Conservation (phyloP, 1,139 yeast species). For the Saccharomycopsis crataegensis region DNA sequence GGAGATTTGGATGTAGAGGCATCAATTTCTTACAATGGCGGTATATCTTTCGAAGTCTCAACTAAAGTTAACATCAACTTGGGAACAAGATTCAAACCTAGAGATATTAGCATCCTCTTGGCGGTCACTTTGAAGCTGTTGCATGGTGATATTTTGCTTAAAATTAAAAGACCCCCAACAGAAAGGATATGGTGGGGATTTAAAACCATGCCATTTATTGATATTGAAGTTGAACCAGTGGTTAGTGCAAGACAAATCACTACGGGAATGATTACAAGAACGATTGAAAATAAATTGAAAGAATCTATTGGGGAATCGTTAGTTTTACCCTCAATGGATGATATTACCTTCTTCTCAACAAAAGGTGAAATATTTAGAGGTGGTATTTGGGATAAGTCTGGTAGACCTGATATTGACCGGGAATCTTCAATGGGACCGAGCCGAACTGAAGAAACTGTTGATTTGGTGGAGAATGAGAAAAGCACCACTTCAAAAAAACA, state of each 20-base stretch:
- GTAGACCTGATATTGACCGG: conserved; percentile 22
- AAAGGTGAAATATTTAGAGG: conserved; percentile 69
- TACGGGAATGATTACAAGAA: conserved; percentile 69
- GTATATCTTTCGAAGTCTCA: conserved; percentile 63
- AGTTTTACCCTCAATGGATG: conserved; percentile 87
- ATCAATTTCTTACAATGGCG: conserved; percentile 64
- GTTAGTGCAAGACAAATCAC: conserved; percentile 78
- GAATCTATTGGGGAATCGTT: conserved; percentile 75
- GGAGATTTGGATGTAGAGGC: conserved; percentile 65
- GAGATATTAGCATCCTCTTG: conserved; percentile 71
- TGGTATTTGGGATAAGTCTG: conserved; percentile 74
- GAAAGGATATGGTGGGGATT: conserved; percentile 87
- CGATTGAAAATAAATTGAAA: conserved; percentile 69
- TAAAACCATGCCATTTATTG: conserved; percentile 68
- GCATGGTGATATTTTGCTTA: conserved; percentile 65
- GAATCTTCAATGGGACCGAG: neutral
- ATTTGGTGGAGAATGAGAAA: conserved; percentile 13
- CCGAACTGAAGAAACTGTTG: neutral
- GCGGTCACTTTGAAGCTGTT: conserved; percentile 62
- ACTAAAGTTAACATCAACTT: conserved; percentile 71
- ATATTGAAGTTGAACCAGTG: conserved; percentile 75
- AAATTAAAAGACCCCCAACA: conserved; percentile 84
- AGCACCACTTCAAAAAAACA: neutral
- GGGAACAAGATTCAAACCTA: conserved; percentile 66
- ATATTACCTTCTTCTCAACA: conserved; percentile 64